Evolutionary conservation across 176 grass and related monocot species (phyloP).

Genomic region (Aegilops bicornis): DNA sequence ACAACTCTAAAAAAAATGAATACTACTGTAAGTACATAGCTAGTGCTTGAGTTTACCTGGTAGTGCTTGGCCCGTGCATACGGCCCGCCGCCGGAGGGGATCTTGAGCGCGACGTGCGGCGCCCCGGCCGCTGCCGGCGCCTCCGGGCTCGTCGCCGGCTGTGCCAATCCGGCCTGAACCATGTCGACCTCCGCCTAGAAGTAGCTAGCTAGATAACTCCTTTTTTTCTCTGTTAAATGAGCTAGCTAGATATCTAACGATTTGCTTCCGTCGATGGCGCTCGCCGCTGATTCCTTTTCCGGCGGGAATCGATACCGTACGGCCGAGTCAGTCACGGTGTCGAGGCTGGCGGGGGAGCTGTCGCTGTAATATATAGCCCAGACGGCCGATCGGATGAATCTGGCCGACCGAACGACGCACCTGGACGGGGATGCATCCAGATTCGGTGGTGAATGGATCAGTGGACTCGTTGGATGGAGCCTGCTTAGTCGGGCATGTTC

Average conservation of each 20-base stretch:
- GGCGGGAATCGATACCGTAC: conserved; percentile 19
- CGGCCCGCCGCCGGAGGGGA: conserved; percentile 81
- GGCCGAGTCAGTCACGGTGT: not conserved
- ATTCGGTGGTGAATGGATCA: not conserved
- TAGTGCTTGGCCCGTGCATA: conserved; percentile 91
- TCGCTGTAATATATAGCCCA: conserved; percentile 35
- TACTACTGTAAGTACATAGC: too few species aligned
- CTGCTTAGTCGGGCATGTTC: conserved; percentile 31
- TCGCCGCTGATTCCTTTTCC: not conserved
- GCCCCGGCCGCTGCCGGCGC: not conserved
- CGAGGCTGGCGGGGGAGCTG: not conserved
- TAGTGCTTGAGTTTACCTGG: conserved; percentile 46
- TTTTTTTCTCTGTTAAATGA: not conserved
- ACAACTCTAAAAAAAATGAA: too few species aligned
- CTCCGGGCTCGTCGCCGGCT: conserved; percentile 12
- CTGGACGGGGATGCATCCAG: conserved; percentile 31
- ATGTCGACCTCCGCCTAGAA: conserved; percentile 19
- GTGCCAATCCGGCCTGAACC: conserved; percentile 24
- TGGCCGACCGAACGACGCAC: not conserved
- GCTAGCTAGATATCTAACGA: not conserved
- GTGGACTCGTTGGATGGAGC: not conserved
- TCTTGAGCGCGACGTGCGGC: conserved; percentile 60
- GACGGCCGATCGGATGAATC: conserved; percentile 9
- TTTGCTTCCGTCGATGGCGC: conserved; percentile 14
- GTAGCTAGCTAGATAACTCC: not conserved